Percentiles rank a stretch among this genome's conserved stretches.
phyloP scores from a whole-genome alignment of 805 yeast genomes.

The Maudiozyma serrabonitensis region DNA sequence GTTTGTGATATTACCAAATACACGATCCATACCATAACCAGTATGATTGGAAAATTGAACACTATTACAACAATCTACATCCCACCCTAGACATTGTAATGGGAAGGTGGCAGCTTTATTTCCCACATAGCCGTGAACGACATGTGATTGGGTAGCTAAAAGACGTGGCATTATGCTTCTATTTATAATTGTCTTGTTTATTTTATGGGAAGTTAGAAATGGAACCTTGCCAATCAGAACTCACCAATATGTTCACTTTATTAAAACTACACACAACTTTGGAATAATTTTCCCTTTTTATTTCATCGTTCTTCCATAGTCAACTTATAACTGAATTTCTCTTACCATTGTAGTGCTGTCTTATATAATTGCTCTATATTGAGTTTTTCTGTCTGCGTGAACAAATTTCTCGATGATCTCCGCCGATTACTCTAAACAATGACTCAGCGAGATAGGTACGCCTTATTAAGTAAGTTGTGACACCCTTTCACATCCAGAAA shows the following conservation, averaged over 20 bases:
- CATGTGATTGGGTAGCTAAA: conserved; percentile 61
- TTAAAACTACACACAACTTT: too few species aligned
- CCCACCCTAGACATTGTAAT: conserved; percentile 80
- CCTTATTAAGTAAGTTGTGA: too few species aligned
- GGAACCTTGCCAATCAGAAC: too few species aligned
- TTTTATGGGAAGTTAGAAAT: too few species aligned
- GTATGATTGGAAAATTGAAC: conserved; percentile 89
- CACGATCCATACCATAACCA: conserved; percentile 45
- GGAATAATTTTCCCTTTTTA: too few species aligned
- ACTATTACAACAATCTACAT: conserved; percentile 81
- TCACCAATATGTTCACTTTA: too few species aligned
- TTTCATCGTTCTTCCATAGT: too few species aligned
- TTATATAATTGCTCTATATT: not conserved
- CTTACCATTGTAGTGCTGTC: too few species aligned
- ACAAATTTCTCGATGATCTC: not conserved
- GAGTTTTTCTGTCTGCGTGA: not conserved
- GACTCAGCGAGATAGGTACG: not conserved
- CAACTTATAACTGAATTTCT: too few species aligned
- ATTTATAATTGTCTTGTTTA: not conserved
- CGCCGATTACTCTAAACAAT: not conserved
- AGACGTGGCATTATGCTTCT: conserved; percentile 11
- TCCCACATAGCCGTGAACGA: conserved; percentile 93
- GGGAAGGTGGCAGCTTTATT: conserved; percentile 88
- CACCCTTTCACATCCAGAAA: too few species aligned
- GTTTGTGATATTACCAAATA: conserved; percentile 37